Evolutionary conservation across 768 basidiomycete species (phyloP), one percentile per base, ranked within the genome.

Genomic region (Coprinopsis cinerea): DNA sequence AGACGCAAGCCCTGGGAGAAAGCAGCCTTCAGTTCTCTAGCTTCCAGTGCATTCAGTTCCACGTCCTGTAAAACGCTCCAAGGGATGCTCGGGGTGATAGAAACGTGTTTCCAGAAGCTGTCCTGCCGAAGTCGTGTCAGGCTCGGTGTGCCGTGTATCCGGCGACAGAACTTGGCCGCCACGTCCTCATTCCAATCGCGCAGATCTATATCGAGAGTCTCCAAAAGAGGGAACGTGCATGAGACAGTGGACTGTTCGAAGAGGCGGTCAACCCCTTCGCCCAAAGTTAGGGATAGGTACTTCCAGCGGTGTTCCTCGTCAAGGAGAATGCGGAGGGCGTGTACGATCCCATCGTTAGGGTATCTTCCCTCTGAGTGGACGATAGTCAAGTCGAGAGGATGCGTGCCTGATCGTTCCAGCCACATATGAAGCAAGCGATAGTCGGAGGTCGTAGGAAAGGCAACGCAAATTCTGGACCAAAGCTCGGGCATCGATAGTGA

Each of bases 381-480:
- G 25, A 45, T 23, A 4, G 25, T 28, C n/a, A 58, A 17, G 24
- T 49, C 30, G 1, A 61, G 51, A 0, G 57, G 55, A 25, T 45
- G 40, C 0, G 34, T 42, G 2, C 49, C 44, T 6, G 58, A 54
- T 23, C 56, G 55, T 26, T 42, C 47, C 0, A 61, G 49, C 60
- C 60, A 61, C 10, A 52, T 23, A 17, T 30, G 7, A 10, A 50
- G 27, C 2, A 48, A 22, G 0, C 20, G 45, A 4, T 57, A 26
- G 23, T 57, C 54, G 0, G 34, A 45, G n/a, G 11, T 28, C n/a
- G 22, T 43, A 0, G 57, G 59, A 5, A 49, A 18, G 20, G 39
- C 22, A 10, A 61, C 51, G 25, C 20, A 53, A 10, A 61, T 49
- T 5, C 47, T 49, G 5, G 54, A 52, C 61, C 61, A 62, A 0